Evolutionary conservation across 2,329 filamentous ascomycete genomes (phyloP).

Genomic region (Phoma sp.): DNA sequence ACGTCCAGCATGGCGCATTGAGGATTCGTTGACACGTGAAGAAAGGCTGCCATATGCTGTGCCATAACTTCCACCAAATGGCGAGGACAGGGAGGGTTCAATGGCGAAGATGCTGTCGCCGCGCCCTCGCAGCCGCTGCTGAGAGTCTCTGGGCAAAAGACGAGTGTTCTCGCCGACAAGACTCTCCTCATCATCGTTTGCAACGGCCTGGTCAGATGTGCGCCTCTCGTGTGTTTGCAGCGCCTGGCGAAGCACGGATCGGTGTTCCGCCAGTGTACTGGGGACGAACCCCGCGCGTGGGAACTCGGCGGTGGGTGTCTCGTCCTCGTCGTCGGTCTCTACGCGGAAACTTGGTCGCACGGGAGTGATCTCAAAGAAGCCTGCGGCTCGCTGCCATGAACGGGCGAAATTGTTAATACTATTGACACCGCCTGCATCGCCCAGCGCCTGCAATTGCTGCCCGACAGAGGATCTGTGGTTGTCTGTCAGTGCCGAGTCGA

Average conservation of each 20-base stretch:
- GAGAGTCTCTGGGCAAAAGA: slow-evolving; percentile 35
- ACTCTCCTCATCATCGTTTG: slow-evolving; percentile 44
- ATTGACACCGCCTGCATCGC: slow-evolving; percentile 88
- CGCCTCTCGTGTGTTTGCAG: slow-evolving; percentile 46
- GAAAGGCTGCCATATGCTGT: slow-evolving; percentile 66
- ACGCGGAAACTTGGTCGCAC: slow-evolving; percentile 74
- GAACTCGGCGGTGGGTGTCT: slow-evolving; percentile 43
- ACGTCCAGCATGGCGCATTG: slow-evolving; percentile 61
- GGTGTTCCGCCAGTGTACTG: slow-evolving; percentile 45
- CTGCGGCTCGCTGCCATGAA: slow-evolving; percentile 89
- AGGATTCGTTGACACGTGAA: slow-evolving; percentile 62
- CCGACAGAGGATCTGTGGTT: slow-evolving; percentile 54
- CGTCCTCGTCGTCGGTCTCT: slow-evolving; percentile 41
- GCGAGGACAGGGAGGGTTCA: slow-evolving; percentile 65
- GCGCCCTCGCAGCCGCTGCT: slow-evolving; percentile 38
- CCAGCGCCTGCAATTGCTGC: slow-evolving; percentile 56
- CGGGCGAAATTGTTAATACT: slow-evolving; percentile 92
- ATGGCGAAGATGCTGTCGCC: slow-evolving; percentile 56
- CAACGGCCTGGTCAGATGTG: slow-evolving; percentile 47
- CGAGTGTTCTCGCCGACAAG: slow-evolving; percentile 39
- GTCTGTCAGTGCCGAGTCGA: slow-evolving; percentile 7
- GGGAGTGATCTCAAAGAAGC: slow-evolving; percentile 85
- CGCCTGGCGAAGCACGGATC: slow-evolving; percentile 51
- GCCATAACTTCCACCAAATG: slow-evolving; percentile 74
- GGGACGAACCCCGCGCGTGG: slow-evolving; percentile 40